Base-by-base conservation (phyloP, 441 rosid genomes). In the Corymbia citriodora region DNA sequence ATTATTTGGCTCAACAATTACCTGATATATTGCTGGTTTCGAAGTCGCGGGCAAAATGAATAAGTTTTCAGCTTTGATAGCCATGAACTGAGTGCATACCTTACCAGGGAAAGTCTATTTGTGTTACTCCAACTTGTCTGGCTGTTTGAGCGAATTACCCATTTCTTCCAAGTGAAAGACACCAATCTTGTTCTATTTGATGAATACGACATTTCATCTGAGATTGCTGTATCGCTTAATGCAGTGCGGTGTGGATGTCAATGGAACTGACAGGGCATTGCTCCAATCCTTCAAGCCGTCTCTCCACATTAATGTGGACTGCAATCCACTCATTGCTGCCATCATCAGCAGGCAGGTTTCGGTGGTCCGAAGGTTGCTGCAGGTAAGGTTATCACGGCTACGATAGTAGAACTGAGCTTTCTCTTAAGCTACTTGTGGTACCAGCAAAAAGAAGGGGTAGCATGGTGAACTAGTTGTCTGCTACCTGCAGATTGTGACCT, bases 281-380 rank as follows among this genome's bases (percentile, higher is more conserved):
- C 93, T 93, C 79, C 92, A 52, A 87, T 94, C 94, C 90, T 90
- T 92, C 68, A 94, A 91, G 90, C 95, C 95, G 17, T 85, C 93
- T 92, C 91, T 93, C 55, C 92, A 93, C 54, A 83, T 92, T 82
- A 93, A 93, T 89, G 92, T 92, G 50, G 92, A 93, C 79, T 93
- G 94, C 87, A 91, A 89, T 74, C 90, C 95, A 36, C 92, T 93
- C 17, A 90, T 90, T 87, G 93, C 93, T 6, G 94, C 95, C 31
- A 91, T 94, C 79, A 92, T 94, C 89, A 74, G 94, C 68, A 90
- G 94, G 91, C 95, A 93, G 88, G 65, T 90, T 74, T 87, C 93
- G 11, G 92, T 94, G 87, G 95, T 93, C 49, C 91, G 90, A 90
- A 88, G 90, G 89, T 88, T 93, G 63, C 90, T 91, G 88, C 92